A percentile compares a stretch with the other conserved stretches of the same genome.
phyloP scores from a whole-genome alignment of 2,329 filamentous ascomycete genomes.

The Clonostachys chloroleuca region DNA sequence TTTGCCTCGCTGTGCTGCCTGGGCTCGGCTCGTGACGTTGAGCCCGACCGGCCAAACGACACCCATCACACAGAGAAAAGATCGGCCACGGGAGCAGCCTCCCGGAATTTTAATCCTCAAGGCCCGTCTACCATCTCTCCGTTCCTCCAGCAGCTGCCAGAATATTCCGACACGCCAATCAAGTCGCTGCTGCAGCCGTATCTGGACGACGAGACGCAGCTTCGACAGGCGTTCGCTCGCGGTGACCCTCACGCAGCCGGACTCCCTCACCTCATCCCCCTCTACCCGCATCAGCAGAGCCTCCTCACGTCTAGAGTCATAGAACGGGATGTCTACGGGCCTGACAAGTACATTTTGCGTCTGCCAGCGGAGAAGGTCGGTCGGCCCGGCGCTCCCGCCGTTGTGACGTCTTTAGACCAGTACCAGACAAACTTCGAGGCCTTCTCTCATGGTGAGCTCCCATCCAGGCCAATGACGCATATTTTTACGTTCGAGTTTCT shows the following conservation, averaged over 20 bases:
- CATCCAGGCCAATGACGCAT: too few species aligned
- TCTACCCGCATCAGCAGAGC: slow-evolving; percentile 42
- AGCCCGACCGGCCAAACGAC: too few species aligned
- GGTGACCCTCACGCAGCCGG: slow-evolving; percentile 38
- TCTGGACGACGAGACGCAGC: slow-evolving; percentile 54
- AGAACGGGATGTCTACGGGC: slow-evolving; percentile 40
- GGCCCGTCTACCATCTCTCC: background rate
- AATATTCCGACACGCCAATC: slow-evolving; percentile 34
- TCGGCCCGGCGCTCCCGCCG: slow-evolving; percentile 49
- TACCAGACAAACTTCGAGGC: slow-evolving; percentile 70
- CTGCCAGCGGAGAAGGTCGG: slow-evolving; percentile 46
- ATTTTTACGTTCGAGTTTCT: too few species aligned
- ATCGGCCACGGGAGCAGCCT: background rate
- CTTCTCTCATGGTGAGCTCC: slow-evolving; percentile 57
- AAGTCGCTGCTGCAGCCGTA: slow-evolving; percentile 52
- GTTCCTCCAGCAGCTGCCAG: background rate
- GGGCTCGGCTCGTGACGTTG: too few species aligned
- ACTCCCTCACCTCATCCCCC: slow-evolving; percentile 48
- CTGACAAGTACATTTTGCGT: slow-evolving; percentile 59
- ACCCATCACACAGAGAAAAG: too few species aligned
- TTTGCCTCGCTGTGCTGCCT: too few species aligned
- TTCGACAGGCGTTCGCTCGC: slow-evolving; percentile 60
- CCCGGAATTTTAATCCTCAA: background rate
- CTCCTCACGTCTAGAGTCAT: slow-evolving; percentile 48
- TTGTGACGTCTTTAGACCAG: slow-evolving; percentile 57